Evolutionary conservation across 1,284 basidiomycete genomes (phyloP).

Genomic region (Flammula alnicola): DNA sequence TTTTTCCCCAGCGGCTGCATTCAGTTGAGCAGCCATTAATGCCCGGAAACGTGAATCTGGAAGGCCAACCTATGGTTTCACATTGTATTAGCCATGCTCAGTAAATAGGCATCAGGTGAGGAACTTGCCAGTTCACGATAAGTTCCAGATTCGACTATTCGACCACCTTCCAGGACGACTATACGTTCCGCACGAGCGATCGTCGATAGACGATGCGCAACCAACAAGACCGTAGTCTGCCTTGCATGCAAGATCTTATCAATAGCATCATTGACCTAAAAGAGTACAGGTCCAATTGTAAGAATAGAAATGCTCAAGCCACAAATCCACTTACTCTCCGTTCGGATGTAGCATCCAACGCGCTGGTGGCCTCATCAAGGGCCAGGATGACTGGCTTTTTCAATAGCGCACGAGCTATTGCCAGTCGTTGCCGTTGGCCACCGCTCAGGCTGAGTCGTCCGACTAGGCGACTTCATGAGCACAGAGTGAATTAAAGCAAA

Average conservation of each 20-base stretch:
- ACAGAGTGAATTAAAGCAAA: background rate
- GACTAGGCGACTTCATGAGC: constrained; percentile 47
- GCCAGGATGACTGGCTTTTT: constrained; percentile 85
- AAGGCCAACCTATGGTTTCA: constrained; percentile 52
- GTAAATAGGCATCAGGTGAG: too few species aligned
- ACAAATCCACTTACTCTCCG: constrained; percentile 52
- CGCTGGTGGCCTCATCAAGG: constrained; percentile 84
- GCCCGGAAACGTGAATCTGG: constrained; percentile 77
- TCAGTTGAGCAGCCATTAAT: constrained; percentile 87
- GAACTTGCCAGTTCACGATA: constrained; percentile 61
- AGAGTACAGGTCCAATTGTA: constrained; percentile 1
- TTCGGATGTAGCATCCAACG: constrained; percentile 90
- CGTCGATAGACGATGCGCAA: constrained; percentile 86
- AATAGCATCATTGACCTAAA: constrained; percentile 87
- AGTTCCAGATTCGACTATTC: constrained; percentile 83
- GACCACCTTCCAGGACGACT: constrained; percentile 86
- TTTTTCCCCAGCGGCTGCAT: constrained; percentile 48
- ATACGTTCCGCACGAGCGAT: constrained; percentile 86
- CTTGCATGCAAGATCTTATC: constrained; percentile 81
- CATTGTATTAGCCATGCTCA: background rate
- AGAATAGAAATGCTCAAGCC: constrained; percentile 1
- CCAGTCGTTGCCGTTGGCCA: constrained; percentile 74
- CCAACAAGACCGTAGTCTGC: constrained; percentile 86
- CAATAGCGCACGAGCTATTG: constrained; percentile 82
- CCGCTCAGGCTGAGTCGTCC: constrained; percentile 77